Evolutionary conservation across 495 filamentous ascomycete species (phyloP).

Genomic region (Saxophila tyrrhenica): DNA sequence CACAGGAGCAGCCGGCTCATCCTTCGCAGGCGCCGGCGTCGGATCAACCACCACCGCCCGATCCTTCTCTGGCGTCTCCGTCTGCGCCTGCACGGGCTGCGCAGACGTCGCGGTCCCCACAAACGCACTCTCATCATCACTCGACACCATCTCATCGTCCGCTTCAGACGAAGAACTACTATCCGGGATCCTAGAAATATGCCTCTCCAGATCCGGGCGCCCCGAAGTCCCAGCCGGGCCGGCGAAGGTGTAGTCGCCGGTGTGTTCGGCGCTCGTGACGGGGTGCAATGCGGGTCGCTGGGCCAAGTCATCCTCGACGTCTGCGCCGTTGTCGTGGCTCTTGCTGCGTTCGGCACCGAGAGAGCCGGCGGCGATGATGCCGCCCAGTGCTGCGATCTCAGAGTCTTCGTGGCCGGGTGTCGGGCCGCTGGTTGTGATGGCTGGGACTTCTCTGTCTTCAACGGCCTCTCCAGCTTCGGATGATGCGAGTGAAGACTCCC

Average conservation of each 20-base stretch:
- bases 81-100: not conserved
- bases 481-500: not conserved
- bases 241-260: not conserved
- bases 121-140: conserved; percentile 4
- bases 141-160: not conserved
- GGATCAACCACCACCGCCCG: not conserved
- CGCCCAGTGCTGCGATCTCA: not conserved
- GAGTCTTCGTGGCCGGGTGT: not conserved
- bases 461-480: not conserved
- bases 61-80: not conserved
- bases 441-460: not conserved
- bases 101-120: not conserved
- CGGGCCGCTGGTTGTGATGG: not conserved
- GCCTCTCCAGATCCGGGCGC: conserved; percentile 8
- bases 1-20: not conserved
- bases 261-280: not conserved
- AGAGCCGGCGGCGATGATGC: not conserved
- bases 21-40: not conserved
- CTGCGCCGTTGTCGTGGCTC: not conserved
- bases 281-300: not conserved
- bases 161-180: not conserved
- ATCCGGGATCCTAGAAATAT: conserved; percentile 5
- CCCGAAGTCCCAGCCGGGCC: not conserved
- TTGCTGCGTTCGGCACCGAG: not conserved
- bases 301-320: not conserved